Base-by-base conservation (phyloP, 495 filamentous ascomycete species). In the Tuber indicum region DNA sequence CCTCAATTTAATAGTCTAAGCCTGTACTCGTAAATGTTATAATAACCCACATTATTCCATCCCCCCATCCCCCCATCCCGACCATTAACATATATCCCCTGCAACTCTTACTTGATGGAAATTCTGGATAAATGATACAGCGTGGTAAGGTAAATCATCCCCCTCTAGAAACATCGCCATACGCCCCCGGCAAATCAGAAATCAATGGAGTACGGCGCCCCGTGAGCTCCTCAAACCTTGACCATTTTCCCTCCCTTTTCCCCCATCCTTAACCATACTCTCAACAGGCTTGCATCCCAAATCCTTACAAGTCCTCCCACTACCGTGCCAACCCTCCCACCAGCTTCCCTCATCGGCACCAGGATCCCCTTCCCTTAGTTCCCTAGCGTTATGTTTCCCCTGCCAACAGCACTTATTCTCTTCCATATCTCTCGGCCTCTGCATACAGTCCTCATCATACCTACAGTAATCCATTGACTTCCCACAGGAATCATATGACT, bases 291-390 rank as follows among this genome's bases (percentile, higher is more conserved):
- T 32, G 52, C 52, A 62, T 62, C 52, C 52, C n/a, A 62, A 26
- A 62, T 62, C 52, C n/a, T 62, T 26, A 62, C 9, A 62, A 62
- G 52, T 26, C 52, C 52, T 62, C 52, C 52, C 52, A 62, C 52
- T 62, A 14, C 23, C n/a, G 3, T 81, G 79, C 42, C 78, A 46
- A 12, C 77, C 76, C 49, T 70, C 32, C 52, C 69, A 23, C 7
- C 26, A 72, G 73, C 16, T n/a, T 39, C 41, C 69, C 70, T 7
- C 72, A 49, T 41, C 41, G 36, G 49, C 70, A 5, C 36, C 52
- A 39, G 47, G 41, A 72, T 71, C 26, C 70, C 72, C 36, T 66
- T 26, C 52, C n/a, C n/a, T 62, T 9, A 62, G 52, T 5, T 62
- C 23, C 52, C 52, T 62, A 14, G 52, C n/a, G 52, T 62, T 62